phyloP scores from a whole-genome alignment of 495 filamentous ascomycete species.

The Beverwykella pulmonaria region DNA sequence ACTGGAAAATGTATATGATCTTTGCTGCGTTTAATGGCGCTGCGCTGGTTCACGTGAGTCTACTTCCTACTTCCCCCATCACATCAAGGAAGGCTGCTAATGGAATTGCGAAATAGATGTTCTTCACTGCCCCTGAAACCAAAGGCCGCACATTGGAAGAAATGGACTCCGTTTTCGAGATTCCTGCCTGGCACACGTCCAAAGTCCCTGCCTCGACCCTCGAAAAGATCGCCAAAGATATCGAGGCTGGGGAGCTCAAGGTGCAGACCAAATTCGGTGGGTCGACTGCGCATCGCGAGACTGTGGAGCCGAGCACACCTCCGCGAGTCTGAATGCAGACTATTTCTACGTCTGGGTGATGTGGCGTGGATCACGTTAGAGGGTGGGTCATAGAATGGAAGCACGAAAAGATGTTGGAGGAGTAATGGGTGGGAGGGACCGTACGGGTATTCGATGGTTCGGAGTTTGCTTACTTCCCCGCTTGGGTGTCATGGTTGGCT shows the following conservation, averaged over 20 bases:
- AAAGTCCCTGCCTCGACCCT: constrained; percentile 34
- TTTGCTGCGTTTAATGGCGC: constrained; percentile 55
- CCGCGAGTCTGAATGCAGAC: no score
- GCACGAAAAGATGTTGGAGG: no score
- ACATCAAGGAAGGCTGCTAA: background rate
- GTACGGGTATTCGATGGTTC: no score
- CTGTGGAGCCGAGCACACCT: background rate
- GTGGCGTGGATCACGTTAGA: no score
- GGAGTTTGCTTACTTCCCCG: no score
- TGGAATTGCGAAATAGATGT: constrained; percentile 45
- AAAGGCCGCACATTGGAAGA: constrained; percentile 52
- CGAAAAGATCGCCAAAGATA: constrained; percentile 39
- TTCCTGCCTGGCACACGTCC: constrained; percentile 41
- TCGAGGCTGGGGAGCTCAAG: constrained; percentile 42
- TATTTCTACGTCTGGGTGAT: no score
- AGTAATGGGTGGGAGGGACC: no score
- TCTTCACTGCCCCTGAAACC: constrained; percentile 60
- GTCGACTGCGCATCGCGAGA: constrained; percentile 18
- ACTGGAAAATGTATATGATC: constrained; percentile 60
- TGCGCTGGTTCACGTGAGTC: constrained; percentile 56
- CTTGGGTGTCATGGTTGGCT: no score
- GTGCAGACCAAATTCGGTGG: constrained; percentile 15
- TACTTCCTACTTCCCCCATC: background rate
- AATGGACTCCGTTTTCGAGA: constrained; percentile 46
- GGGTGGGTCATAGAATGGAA: no score